Base-by-base conservation (phyloP, 2,329 filamentous ascomycete species). In the Trematosphaeria pertusa region DNA sequence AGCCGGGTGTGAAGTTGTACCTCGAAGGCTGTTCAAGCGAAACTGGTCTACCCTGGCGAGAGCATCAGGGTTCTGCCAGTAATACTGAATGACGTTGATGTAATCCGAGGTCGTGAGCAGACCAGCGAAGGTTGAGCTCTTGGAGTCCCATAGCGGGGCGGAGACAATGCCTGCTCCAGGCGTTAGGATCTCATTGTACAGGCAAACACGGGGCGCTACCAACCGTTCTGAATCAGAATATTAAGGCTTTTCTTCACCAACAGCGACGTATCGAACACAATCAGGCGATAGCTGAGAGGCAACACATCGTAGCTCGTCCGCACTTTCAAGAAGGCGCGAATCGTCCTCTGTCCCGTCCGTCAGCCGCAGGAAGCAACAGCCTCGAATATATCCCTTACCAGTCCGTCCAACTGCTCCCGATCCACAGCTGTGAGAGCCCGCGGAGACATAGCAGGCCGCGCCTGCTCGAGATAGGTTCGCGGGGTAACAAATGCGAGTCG, bases 21-120 rank as follows among this genome's bases (percentile, higher is more conserved):
- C 90, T 82, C 93, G 84, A 48, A 99, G 82, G 68, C 91, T 96
- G 75, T 89, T 93, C 52, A 99, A 77, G 36, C 91, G 87, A 71
- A 99, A 97, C 72, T 96, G 89, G 59, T 97, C 94, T 62, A 99
- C 89, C 68, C 93, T 87, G 57, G 87, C 85, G 51, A 97, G 83
- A 48, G 92, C 88, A 58, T 96, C 90, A 2, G 93, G 94, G 62
- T 94, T 95, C 73, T 97, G 92, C 80, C 91, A 97, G 78, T 99
- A 97, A 75, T 99, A 99, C 72, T 97, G 93, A 31, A 99, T 96
- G 46, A 99, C 88, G 67, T 99, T 99, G 76, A 99, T 95, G 72
- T 94, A 99, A 75, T 99, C 94, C 51, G 91, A 96, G 54, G 91
- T 94, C 20, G 94, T 99, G 57, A 99, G 81, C 37, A 99, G 83